Base-by-base conservation (phyloP, 2,329 filamentous ascomycete species). In the Diaporthe humulicola region DNA sequence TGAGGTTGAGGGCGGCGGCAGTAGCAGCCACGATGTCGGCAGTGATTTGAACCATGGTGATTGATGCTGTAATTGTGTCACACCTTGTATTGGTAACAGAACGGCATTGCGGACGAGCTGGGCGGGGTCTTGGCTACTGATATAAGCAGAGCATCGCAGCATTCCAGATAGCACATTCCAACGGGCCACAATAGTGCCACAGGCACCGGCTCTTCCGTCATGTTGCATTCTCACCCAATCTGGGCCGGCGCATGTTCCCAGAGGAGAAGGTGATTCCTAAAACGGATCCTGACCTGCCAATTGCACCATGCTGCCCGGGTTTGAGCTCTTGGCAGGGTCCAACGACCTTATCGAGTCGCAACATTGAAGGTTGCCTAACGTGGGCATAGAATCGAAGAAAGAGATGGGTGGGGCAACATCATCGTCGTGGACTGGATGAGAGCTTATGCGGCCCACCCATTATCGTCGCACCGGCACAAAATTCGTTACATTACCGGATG, bases 261-360 rank as follows among this genome's bases (percentile, higher is more conserved):
- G 70, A 73, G 52, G 15, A 73, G 73, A 73, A 75, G 73, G 73
- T 75, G 61, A 58, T 60, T 75, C 40, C 52, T 36, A 36, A 50
- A 28, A 75, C 7, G 60, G 73, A 4, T 28, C 33, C 22, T 8
- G n/a, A 38, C 64, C 64, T 67, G 45, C 45, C 64, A 19, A 28
- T 28, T 52, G 45, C 19, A 67, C 38, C 45, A 19, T 19, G 17
- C 15, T 38, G 45, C 64, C 30, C 64, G 64, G 40, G 4, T 15
- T 28, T 19, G 12, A 52, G 30, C 14, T 50, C 64, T 67, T 67
- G 64, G 64, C 64, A 38, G 45, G 8, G 45, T 1, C 3, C 30
- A 52, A 3, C 9, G 28, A 14, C 28, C 40, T 48, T 48, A 50
- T 52, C 61, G 22, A 50, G 45, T 67, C 19, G 22, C 22, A 36